Evolutionary conservation across 2,329 filamentous ascomycete genomes (phyloP).

Genomic region (Pseudogymnoascus sp.): DNA sequence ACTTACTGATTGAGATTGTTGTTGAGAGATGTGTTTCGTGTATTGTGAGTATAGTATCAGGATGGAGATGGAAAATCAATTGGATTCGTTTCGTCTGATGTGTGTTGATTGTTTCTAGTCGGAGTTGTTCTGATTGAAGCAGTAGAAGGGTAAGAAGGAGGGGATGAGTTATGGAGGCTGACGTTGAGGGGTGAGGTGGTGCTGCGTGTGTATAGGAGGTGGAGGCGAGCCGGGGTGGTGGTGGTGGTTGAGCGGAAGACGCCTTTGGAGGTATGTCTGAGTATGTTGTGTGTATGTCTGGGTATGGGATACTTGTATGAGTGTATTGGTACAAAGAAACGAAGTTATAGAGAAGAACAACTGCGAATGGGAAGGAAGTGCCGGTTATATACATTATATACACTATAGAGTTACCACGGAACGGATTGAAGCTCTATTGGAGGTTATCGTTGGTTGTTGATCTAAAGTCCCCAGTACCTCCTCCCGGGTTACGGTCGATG

Average conservation of each 20-base stretch:
- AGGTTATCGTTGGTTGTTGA: background rate
- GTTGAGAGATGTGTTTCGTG: background rate
- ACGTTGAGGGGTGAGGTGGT: slow-evolving; percentile 1
- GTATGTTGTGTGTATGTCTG: background rate
- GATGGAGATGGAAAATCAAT: slow-evolving; percentile 2
- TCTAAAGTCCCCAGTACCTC: background rate
- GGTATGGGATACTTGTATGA: background rate
- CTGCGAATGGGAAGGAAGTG: background rate
- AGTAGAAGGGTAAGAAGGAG: background rate
- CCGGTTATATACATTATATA: background rate
- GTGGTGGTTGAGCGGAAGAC: background rate
- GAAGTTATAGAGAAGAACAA: background rate
- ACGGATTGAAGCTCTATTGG: background rate
- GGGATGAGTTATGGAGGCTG: background rate
- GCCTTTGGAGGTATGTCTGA: background rate
- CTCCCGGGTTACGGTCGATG: background rate
- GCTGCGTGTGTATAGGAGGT: background rate
- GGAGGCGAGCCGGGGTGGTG: background rate
- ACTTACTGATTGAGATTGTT: background rate
- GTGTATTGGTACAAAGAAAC: background rate
- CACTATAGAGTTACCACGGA: background rate
- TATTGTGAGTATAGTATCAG: background rate
- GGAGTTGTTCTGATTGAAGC: background rate
- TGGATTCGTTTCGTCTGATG: background rate
- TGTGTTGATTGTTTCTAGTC: background rate